Conservation (phyloP, 169 alveolate genomes). For the Theileria parva region DNA sequence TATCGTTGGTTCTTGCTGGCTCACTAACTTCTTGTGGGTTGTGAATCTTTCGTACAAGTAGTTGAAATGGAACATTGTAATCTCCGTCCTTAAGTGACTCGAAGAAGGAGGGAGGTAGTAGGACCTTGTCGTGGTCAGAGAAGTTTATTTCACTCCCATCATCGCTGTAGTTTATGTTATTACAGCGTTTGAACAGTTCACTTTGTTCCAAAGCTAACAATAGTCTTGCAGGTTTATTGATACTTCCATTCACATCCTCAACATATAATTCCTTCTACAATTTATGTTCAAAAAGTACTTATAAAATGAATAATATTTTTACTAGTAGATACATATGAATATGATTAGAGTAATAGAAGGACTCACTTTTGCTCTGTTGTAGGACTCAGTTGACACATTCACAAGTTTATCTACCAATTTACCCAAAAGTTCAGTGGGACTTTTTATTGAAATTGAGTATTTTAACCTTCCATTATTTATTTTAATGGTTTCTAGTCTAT, state of each 20-base stretch:
- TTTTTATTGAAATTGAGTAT: not conserved
- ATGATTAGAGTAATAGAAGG: not conserved
- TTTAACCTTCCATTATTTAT: not conserved
- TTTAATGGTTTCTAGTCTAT: not conserved
- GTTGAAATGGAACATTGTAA: conserved; percentile 55
- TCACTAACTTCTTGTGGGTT: not conserved
- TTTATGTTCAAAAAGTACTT: not conserved
- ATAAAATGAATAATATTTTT: not conserved
- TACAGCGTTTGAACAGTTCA: conserved; percentile 44
- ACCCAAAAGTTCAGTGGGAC: not conserved
- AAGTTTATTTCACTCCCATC: conserved; percentile 44
- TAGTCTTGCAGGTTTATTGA: conserved; percentile 15
- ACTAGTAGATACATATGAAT: not conserved
- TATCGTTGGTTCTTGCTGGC: not conserved
- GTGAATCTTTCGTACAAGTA: conserved; percentile 60
- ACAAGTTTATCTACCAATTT: conserved; percentile 19
- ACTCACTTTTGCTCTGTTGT: conserved; percentile 1
- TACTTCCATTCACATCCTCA: conserved; percentile 43
- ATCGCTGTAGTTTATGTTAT: conserved; percentile 23
- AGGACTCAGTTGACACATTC: conserved; percentile 1
- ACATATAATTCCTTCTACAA: conserved; percentile 58
- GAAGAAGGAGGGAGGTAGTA: conserved; percentile 51
- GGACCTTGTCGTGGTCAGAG: conserved; percentile 63
- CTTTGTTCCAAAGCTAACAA: conserved; percentile 55
- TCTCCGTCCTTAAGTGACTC: conserved; percentile 34